These are phyloP conservation scores for Ceratocystis variospora DNA, from an alignment of 2,329 filamentous ascomycete genomes.

Conservation along the genomic window DNA sequence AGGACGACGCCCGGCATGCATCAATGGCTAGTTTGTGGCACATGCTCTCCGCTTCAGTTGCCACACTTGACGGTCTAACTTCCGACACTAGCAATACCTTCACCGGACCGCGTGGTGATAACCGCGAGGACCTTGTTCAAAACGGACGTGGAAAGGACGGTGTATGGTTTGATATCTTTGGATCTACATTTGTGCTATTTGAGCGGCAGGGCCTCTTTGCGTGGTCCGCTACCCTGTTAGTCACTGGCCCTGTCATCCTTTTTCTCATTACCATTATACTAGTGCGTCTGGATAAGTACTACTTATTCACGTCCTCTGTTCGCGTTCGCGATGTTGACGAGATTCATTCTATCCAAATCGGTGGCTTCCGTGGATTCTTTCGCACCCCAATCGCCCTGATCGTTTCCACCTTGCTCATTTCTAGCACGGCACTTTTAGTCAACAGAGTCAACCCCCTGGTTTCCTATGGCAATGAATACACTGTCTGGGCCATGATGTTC, in stretches of 20 bases:
- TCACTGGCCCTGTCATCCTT: conserved; percentile 63
- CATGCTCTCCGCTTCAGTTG: conserved; percentile 76
- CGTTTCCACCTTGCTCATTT: conserved; percentile 51
- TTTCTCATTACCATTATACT: conserved; percentile 56
- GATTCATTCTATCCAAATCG: conserved; percentile 47
- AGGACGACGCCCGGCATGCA: conserved; percentile 73
- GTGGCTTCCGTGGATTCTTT: conserved; percentile 71
- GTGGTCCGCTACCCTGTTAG: conserved; percentile 68
- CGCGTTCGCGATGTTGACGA: conserved; percentile 46
- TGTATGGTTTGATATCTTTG: conserved; percentile 93
- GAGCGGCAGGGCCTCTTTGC: conserved; percentile 73
- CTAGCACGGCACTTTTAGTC: conserved; percentile 61
- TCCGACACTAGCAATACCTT: conserved; percentile 55
- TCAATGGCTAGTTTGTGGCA: conserved; percentile 68
- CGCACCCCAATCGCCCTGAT: conserved; percentile 65
- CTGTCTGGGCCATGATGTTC: conserved; percentile 67
- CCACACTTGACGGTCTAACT: conserved; percentile 58
- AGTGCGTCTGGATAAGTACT: conserved; percentile 64
- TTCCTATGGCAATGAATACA: conserved; percentile 74
- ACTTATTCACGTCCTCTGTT: conserved; percentile 58
- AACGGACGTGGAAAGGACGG: conserved; percentile 54
- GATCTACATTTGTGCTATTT: conserved; percentile 64
- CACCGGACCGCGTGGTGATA: conserved; percentile 41
- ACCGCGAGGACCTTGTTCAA: conserved; percentile 45
- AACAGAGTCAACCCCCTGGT: conserved; percentile 79